Base-by-base conservation (phyloP, 202 grass and related monocot genomes). In the Zoysia matrella region DNA sequence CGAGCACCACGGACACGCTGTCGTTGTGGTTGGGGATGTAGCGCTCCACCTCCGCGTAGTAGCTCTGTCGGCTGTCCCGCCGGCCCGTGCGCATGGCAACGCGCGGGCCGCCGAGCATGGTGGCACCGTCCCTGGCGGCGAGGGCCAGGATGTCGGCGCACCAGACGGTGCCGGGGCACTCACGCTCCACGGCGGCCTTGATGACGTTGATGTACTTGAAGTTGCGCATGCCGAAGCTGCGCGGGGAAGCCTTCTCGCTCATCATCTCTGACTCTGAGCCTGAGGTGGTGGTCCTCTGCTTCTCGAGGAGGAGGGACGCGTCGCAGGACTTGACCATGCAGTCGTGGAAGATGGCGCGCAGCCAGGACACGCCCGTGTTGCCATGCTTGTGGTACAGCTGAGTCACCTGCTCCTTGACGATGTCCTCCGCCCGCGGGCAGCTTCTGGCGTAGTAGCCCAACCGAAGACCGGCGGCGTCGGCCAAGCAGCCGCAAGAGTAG, bases 151-250 rank as follows among this genome's bases (percentile, higher is more conserved):
- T 2, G 88, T 86, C 81, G 13, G 85, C 78, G 79, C 84, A 91
- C 53, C 87, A 93, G 2, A 85, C 87, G 4, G 67, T 80, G 61
- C 7, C 46, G 0, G 91, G 89, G 87, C 89, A 97, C 79, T 84
- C 84, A 4, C 41, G 66, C 81, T 93, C 87, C 15, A 90, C 11
- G 1, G 85, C 84, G 0, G 80, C 9, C 46, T 90, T 90, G 69
- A 90, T 93, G 36, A 69, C 63, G 68, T 49, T 36, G 8, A 88
- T 8, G 81, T 93, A 93, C 87, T 93, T 93, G 85, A 93, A 93
- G 78, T 93, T 90, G 39, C 91, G 30, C 91, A 93, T 90, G 69
- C 87, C 87, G 74, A 93, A 93, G 82, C 91, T 93, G 39, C 85
- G 51, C 6, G 80, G 54, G 1, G 87, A 45, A n/a, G 78, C 22